Conservation (phyloP, 768 basidiomycete species). For the Mycena leptocephala region DNA sequence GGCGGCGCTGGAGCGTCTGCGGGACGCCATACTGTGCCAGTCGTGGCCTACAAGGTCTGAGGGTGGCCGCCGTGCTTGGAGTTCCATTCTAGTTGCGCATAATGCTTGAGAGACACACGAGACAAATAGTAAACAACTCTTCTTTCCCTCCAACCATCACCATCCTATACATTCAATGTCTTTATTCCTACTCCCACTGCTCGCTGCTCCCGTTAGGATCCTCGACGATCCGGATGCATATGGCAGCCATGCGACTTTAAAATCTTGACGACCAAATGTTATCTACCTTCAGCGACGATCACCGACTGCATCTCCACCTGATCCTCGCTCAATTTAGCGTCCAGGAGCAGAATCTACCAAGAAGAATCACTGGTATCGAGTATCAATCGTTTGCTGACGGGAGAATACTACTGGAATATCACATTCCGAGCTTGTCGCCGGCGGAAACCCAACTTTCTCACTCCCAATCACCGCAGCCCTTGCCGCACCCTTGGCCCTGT, state of each 20-base stretch:
- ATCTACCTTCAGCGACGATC: too few species aligned
- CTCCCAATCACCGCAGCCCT: too few species aligned
- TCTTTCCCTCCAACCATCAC: neutral
- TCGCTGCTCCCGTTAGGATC: neutral
- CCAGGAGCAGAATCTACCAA: too few species aligned
- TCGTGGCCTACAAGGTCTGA: neutral
- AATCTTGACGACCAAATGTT: neutral
- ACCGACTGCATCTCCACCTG: too few species aligned
- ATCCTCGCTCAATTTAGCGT: too few species aligned
- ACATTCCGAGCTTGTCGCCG: too few species aligned
- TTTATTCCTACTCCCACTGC: neutral
- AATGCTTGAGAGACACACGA: neutral
- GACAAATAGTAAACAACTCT: neutral
- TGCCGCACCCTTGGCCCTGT: too few species aligned
- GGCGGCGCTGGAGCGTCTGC: slow-evolving; percentile 81
- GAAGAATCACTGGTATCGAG: too few species aligned
- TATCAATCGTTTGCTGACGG: too few species aligned
- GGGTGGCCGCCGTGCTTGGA: neutral
- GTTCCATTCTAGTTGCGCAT: neutral
- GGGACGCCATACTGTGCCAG: slow-evolving; percentile 37
- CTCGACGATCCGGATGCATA: neutral
- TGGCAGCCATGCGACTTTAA: neutral
- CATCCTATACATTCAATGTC: too few species aligned
- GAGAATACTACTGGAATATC: too few species aligned
- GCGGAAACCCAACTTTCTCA: too few species aligned